Evolutionary conservation across 306 rosid genomes (phyloP).

Genomic region (Cicer cuneatum): DNA sequence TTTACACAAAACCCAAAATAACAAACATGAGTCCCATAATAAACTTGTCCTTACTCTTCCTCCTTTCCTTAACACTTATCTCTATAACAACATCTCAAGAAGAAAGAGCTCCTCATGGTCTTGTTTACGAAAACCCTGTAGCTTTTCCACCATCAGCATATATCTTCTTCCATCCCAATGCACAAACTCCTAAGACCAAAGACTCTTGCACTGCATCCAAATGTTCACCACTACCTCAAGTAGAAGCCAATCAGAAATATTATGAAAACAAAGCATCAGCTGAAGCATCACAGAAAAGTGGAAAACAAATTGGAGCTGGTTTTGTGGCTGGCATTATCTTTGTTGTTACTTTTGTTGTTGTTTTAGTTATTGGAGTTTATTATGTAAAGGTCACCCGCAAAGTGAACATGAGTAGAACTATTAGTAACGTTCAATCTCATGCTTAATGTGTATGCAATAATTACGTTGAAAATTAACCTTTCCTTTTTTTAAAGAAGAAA

Average conservation of each 20-base stretch:
- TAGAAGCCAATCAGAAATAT: constrained; percentile 53
- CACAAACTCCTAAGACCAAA: constrained; percentile 44
- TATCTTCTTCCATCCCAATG: constrained; percentile 78
- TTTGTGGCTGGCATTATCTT: constrained; percentile 63
- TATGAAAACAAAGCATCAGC: constrained; percentile 53
- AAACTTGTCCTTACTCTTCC: constrained; percentile 46
- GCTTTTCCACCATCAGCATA: constrained; percentile 80
- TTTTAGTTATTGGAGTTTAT: constrained; percentile 69
- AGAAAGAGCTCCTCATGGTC: constrained; percentile 83
- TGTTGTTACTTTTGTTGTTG: constrained; percentile 56
- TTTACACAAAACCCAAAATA: constrained; percentile 29
- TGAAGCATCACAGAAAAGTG: constrained; percentile 32
- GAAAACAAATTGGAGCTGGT: constrained; percentile 52
- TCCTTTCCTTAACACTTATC: constrained; percentile 52
- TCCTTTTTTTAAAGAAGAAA: too few relatives aligned
- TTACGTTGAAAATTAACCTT: too few relatives aligned
- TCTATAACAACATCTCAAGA: constrained; percentile 56
- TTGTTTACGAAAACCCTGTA: constrained; percentile 60
- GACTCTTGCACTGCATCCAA: constrained; percentile 58
- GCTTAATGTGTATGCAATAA: constrained; percentile 46
- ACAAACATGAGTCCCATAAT: constrained; percentile 46
- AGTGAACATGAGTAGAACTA: constrained; percentile 57
- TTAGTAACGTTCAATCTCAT: constrained; percentile 52
- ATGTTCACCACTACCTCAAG: constrained; percentile 78
- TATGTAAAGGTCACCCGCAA: constrained; percentile 59